Evolutionary conservation across 2,329 filamentous ascomycete species (phyloP), one percentile per base, ranked within the genome.

Genomic region (Nigrospora oryzae): DNA sequence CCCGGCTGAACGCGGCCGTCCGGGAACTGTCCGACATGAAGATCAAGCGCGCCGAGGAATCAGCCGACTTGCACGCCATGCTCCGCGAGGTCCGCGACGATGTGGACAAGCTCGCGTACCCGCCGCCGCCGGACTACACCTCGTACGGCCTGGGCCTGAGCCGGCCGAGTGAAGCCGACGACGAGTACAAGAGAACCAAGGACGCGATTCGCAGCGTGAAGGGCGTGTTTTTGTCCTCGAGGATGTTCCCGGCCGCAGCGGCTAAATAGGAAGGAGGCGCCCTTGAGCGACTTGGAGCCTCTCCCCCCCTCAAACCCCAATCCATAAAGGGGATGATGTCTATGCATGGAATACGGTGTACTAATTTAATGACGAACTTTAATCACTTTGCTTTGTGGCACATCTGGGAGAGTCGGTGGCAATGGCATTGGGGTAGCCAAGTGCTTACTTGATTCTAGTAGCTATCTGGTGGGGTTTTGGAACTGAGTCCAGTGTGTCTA

Each of bases 131-230:
- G n/a, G 66, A 70, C 19, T 67, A 65, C 46, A 50, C 64, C 47
- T 66, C 70, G 45, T 70, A 74, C 49, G 66, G 53, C 46, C 52
- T 52, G 3, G 32, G 54, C 5, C 61, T 56, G 31, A 64, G 64
- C 15, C 64, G 61, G 30, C 69, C 61, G 52, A 63, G 64, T 41
- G 80, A 80, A 54, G 74, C 75, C 30, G 75, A 81, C 49, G 86
- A 91, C 62, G 84, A 86, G 63, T 81, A 89, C 54, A 79, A 79
- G 50, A 80, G 77, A 58, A 72, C 86, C 16, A 86, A 86, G 65
- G 80, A 80, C 51, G 86, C 84, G 49, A 90, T 94, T 42, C 70
- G 87, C 51, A 76, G 84, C 46, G 78, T 93, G 36, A 94, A 94
- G 68, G 87, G 87, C 1, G 77, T 88, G 11, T 67, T 93, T 53